Conservation (phyloP, 495 filamentous ascomycete species). For the Tetracladium setigerum region DNA sequence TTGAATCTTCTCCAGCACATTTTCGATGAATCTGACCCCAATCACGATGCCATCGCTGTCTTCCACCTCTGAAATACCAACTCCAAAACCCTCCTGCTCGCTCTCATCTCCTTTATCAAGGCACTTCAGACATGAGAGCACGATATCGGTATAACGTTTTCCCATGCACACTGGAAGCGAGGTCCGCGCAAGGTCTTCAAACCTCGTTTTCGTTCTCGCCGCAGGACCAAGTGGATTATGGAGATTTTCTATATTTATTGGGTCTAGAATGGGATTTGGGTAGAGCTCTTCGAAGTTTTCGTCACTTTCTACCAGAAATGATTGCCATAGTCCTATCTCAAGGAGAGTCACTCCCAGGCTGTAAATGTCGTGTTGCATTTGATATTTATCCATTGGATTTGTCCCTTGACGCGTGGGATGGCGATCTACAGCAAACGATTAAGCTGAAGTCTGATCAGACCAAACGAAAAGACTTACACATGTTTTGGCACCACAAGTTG, state of each 20-base stretch:
- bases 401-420: conserved; percentile 16
- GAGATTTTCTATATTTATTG: background rate
- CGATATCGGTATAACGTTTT: conserved; percentile 9
- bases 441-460: background rate
- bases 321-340: conserved; percentile 23
- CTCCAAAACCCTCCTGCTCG: background rate
- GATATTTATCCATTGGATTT: conserved; percentile 12
- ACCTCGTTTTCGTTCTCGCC: conserved; percentile 1
- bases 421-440: conserved; percentile 4
- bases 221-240: background rate
- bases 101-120: background rate
- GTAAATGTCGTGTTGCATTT: conserved; percentile 31
- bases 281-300: background rate
- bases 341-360: conserved; percentile 22
- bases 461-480: conserved; percentile 2
- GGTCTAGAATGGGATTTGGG: conserved; percentile 2
- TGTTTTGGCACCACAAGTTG: conserved; percentile 1
- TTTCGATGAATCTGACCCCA: conserved; percentile 9
- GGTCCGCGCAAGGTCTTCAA: conserved; percentile 3
- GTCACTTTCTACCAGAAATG: too few relatives aligned
- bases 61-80: background rate
- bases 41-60: conserved; percentile 8
- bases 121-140: conserved; percentile 9
- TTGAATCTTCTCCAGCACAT: conserved; percentile 8
- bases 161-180: conserved; percentile 7